Percentiles rank a stretch among this genome's conserved stretches.
phyloP scores from a whole-genome alignment of 768 basidiomycete species.

The Boletus sp. region DNA sequence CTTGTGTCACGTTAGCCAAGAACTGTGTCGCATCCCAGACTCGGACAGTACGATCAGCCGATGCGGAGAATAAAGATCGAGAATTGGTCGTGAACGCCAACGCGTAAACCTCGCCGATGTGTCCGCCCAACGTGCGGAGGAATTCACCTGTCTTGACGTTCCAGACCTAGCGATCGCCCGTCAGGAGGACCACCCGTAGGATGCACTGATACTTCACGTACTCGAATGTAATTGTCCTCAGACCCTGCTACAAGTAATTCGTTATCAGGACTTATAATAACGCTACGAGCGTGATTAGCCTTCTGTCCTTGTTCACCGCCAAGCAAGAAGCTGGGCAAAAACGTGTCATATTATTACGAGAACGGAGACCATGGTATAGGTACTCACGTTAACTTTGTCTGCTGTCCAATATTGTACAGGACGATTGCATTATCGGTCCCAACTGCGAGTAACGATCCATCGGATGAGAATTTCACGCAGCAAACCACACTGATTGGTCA shows the following conservation, averaged over 20 bases:
- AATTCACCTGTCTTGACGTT: constrained; percentile 23
- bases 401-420: constrained; percentile 25
- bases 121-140: constrained; percentile 31
- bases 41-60: constrained; percentile 35
- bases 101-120: constrained; percentile 35
- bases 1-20: constrained; percentile 15
- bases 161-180: constrained; percentile 24
- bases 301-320: constrained; percentile 20
- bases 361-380: background rate
- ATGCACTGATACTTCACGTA: constrained; percentile 11
- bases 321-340: constrained; percentile 23
- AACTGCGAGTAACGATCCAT: constrained; percentile 31
- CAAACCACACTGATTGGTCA: constrained; percentile 26
- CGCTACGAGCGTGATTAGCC: constrained; percentile 32
- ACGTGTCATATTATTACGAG: background rate
- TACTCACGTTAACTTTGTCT: constrained; percentile 29
- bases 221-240: constrained; percentile 34
- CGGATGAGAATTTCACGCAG: constrained; percentile 31
- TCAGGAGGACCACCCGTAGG: background rate
- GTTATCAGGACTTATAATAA: constrained; percentile 31
- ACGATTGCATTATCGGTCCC: constrained; percentile 31
- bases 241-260: constrained; percentile 32
- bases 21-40: constrained; percentile 33
- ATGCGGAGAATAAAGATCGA: constrained; percentile 33
- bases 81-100: constrained; percentile 36